A percentile compares a stretch with the other conserved stretches of the same genome.
Evolutionary conservation across 495 filamentous ascomycete genomes (phyloP).

Genomic region (Aspergillus sclerotioniger): DNA sequence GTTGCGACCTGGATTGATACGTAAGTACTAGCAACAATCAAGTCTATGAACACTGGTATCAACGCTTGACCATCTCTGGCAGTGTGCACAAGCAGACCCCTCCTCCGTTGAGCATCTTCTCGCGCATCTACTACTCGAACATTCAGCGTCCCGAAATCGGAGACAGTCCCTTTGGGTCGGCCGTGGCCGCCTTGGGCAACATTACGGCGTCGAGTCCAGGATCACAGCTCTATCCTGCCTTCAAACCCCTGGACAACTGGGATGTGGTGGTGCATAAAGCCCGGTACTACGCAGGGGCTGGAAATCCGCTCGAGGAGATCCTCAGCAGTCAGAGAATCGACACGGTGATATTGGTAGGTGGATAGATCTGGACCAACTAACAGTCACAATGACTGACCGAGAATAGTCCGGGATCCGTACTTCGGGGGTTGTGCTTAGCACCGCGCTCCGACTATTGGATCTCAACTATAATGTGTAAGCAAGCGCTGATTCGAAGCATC

Average conservation of each 20-base stretch:
- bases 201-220: not conserved
- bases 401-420: constrained; percentile 32
- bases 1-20: constrained; percentile 9
- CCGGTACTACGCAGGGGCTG: constrained; percentile 38
- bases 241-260: constrained; percentile 2
- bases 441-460: constrained; percentile 35
- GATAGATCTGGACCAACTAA: not conserved
- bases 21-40: too few species aligned
- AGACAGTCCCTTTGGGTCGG: constrained; percentile 24
- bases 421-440: constrained; percentile 35
- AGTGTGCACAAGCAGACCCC: constrained; percentile 28
- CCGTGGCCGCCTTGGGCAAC: constrained; percentile 17
- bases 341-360: constrained; percentile 28
- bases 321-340: constrained; percentile 34
- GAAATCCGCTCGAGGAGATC: constrained; percentile 38
- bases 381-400: not conserved
- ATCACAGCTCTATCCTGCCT: not conserved
- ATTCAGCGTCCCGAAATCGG: constrained; percentile 26
- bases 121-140: constrained; percentile 35
- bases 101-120: constrained; percentile 34
- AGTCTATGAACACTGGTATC: too few species aligned
- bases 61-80: too few species aligned
- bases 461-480: constrained; percentile 32
- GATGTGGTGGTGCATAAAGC: constrained; percentile 39
- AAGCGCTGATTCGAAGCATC: not conserved